Percentiles rank a stretch among this genome's conserved stretches.
These are phyloP conservation scores for Madurella fahalii DNA, from an alignment of 2,329 filamentous ascomycete species.

Conservation along the genomic window DNA sequence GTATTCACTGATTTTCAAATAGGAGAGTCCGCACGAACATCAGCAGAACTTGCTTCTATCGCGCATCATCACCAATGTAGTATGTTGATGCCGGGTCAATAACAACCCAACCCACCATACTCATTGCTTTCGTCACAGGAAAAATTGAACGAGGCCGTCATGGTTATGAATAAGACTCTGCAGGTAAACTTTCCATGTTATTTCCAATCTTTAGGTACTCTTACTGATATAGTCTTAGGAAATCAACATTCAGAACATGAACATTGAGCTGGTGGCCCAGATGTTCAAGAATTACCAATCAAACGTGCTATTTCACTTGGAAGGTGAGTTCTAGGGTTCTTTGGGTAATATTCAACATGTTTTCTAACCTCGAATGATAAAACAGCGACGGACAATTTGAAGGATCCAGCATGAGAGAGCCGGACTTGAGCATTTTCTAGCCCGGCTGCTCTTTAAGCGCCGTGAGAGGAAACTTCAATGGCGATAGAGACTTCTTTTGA, in stretches of 20 bases:
- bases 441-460: neutral
- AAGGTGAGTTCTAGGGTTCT: constrained; percentile 56
- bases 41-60: constrained; percentile 92
- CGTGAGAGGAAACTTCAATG: too few relatives aligned
- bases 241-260: constrained; percentile 98
- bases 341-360: neutral
- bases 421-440: neutral
- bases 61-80: constrained; percentile 95
- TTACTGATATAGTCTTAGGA: constrained; percentile 52
- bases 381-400: constrained; percentile 75
- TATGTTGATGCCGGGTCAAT: constrained; percentile 45
- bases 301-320: constrained; percentile 93
- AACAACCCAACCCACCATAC: neutral
- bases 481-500: too few relatives aligned
- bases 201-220: too few relatives aligned
- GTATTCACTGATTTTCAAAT: neutral
- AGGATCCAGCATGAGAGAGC: constrained; percentile 61
- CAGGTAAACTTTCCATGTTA: constrained; percentile 52
- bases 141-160: constrained; percentile 91
- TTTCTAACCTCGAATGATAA: neutral
- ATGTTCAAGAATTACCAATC: constrained; percentile 99
- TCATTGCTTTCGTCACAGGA: constrained; percentile 54
- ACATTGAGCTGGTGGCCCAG: constrained; percentile 93
- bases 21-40: constrained; percentile 96
- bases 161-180: constrained; percentile 87